Percentiles rank a stretch among this genome's conserved stretches.
Evolutionary conservation across 2,329 filamentous ascomycete species (phyloP).

Genomic region (Whalleya microplaca): DNA sequence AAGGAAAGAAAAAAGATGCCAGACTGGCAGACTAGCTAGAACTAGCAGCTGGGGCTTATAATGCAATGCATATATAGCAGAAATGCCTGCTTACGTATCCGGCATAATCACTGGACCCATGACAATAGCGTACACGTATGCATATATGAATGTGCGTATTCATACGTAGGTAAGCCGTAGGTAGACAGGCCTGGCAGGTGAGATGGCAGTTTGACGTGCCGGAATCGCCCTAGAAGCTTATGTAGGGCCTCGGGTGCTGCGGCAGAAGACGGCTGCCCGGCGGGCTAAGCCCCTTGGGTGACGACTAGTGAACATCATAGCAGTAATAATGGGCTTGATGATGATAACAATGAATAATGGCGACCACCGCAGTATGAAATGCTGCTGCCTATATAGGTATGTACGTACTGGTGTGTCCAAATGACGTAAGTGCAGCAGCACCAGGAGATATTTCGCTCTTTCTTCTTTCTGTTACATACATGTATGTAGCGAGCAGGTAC

Average conservation of each 20-base stretch:
- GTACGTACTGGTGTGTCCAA: too few relatives aligned
- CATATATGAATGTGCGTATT: neutral
- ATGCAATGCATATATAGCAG: neutral
- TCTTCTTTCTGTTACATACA: too few relatives aligned
- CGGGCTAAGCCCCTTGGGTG: constrained; percentile 14
- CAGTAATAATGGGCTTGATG: constrained; percentile 13
- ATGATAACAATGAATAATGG: neutral
- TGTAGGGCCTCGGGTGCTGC: constrained; percentile 12
- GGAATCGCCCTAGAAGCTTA: neutral
- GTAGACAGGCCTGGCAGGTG: neutral
- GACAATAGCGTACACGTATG: neutral
- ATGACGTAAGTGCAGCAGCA: neutral
- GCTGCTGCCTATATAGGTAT: neutral
- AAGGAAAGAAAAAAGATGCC: too few relatives aligned
- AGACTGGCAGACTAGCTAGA: neutral
- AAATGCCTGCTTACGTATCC: neutral
- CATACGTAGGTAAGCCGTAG: neutral
- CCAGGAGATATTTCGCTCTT: neutral
- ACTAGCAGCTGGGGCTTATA: neutral
- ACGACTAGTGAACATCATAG: constrained; percentile 25
- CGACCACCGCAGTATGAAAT: neutral
- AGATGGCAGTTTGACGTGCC: neutral
- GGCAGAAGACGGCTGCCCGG: neutral
- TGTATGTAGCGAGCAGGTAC: too few relatives aligned
- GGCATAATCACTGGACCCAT: neutral